Percentiles rank a stretch among this genome's conserved stretches.
Evolutionary conservation across 169 alveolate species (phyloP).

Genomic region (Theileria parva): DNA sequence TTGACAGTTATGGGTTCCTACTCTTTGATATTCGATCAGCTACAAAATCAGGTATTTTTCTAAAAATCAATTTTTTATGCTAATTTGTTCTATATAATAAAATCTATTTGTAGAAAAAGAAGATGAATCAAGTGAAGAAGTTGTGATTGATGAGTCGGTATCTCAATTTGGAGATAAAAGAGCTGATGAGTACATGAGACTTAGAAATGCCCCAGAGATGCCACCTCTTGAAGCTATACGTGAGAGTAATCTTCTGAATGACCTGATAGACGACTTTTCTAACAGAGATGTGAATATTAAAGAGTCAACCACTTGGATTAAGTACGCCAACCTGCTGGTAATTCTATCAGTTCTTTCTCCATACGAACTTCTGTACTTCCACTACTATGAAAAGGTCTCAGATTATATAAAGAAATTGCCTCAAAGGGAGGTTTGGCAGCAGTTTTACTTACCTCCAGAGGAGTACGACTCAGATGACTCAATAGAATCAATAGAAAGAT

Average conservation of each 20-base stretch:
- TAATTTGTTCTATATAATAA: neutral
- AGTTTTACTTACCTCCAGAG: conserved; percentile 49
- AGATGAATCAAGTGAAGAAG: conserved; percentile 13
- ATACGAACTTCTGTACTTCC: conserved; percentile 62
- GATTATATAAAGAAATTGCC: conserved; percentile 50
- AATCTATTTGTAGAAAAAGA: neutral
- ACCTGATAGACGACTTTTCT: conserved; percentile 54
- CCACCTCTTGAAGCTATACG: conserved; percentile 71
- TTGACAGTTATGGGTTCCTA: conserved; percentile 60
- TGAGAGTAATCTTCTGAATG: conserved; percentile 52
- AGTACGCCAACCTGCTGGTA: conserved; percentile 61
- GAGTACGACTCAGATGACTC: conserved; percentile 53
- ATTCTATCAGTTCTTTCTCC: conserved; percentile 62
- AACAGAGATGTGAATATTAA: conserved; percentile 32
- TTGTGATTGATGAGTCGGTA: conserved; percentile 51
- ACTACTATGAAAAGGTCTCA: conserved; percentile 57
- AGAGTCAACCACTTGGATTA: conserved; percentile 54
- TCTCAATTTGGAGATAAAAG: conserved; percentile 65
- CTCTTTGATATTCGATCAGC: conserved; percentile 40
- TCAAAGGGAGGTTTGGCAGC: conserved; percentile 68
- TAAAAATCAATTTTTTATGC: neutral
- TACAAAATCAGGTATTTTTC: neutral
- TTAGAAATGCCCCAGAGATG: conserved; percentile 67
- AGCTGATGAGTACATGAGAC: conserved; percentile 53
- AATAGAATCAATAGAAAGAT: conserved; percentile 36